These are phyloP conservation scores for Corylus americana DNA, from an alignment of 306 rosid species.

Conservation along the genomic window DNA sequence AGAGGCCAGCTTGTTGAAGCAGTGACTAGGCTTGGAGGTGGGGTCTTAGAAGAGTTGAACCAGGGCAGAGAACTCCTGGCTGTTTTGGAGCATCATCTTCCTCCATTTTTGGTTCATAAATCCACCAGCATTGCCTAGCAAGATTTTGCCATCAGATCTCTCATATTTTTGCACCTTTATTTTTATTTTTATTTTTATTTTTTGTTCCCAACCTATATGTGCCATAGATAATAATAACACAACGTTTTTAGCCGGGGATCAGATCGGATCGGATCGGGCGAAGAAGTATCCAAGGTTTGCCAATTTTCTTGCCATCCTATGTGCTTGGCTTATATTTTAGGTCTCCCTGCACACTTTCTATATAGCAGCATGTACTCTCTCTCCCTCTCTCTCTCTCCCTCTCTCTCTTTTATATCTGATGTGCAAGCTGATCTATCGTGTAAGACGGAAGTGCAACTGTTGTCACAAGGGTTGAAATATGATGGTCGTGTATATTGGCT, in stretches of 20 bases:
- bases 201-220: not conserved
- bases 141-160: not conserved
- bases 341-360: constrained; percentile 6
- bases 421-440: constrained; percentile 6
- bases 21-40: constrained; percentile 63
- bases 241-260: constrained; percentile 13
- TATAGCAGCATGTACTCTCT: not conserved
- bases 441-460: constrained; percentile 3
- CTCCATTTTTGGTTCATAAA: constrained; percentile 58
- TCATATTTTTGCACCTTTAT: constrained; percentile 11
- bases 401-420: not conserved
- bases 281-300: constrained; percentile 23
- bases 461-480: constrained; percentile 7
- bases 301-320: constrained; percentile 21
- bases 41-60: constrained; percentile 51
- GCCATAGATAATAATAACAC: constrained; percentile 21
- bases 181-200: too few relatives aligned
- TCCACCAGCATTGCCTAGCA: constrained; percentile 36
- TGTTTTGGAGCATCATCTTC: constrained; percentile 80
- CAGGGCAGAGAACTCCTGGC: constrained; percentile 65
- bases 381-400: too few relatives aligned
- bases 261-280: not conserved
- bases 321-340: constrained; percentile 15
- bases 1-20: constrained; percentile 90
- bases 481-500: constrained; percentile 15